Evolutionary conservation across 371 early-diverging fungal genomes (phyloP), one percentile per base, ranked within the genome.

Genomic region (Rhizomucor miehei): DNA sequence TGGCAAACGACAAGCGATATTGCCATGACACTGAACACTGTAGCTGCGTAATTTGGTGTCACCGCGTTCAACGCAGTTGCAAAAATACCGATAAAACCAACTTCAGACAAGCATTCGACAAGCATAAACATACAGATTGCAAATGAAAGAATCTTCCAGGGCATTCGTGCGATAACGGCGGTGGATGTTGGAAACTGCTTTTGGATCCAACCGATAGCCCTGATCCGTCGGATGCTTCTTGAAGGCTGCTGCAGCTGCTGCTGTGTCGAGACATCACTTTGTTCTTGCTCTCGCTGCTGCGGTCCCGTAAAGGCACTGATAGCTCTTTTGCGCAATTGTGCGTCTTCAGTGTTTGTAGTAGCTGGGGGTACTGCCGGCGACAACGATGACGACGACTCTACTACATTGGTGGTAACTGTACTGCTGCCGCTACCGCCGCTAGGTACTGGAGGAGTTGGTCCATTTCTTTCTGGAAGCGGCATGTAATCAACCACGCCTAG

Each of bases 51-150:
- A 37, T 77, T 73, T 8, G 78, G 78, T 0, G 84, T 75, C 40
- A 89, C 62, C 1, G 60, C 65, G 13, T 77, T 67, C 50, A 90
- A 71, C 13, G 69, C 80, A 10, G 48, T 67, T 6, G 91, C 85
- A 60, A 91, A 82, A 3, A 80, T 81, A 0, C 81, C 71, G 6
- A 84, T 87, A 88, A 89, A 93, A 0, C 89, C 89, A 2, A 65
- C 65, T 36, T 73, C 51, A 0, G 82, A 65, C 20, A 90, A 77
- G 1, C 83, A 81, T 61, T 91, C 89, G 24, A 89, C 87, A 37
- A 89, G 71, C 24, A 89, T 79, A 67, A 93, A 91, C 93, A 93
- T 93, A 34, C 92, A 85, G 25, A 91, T 64, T 4, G 85, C 77
- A 65, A 91, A 93, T 0, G 90, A 89, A 3, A 88, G 63, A 34